Evolutionary conservation across 129 eudicot species (phyloP).

Genomic region (Artemisia argyi): DNA sequence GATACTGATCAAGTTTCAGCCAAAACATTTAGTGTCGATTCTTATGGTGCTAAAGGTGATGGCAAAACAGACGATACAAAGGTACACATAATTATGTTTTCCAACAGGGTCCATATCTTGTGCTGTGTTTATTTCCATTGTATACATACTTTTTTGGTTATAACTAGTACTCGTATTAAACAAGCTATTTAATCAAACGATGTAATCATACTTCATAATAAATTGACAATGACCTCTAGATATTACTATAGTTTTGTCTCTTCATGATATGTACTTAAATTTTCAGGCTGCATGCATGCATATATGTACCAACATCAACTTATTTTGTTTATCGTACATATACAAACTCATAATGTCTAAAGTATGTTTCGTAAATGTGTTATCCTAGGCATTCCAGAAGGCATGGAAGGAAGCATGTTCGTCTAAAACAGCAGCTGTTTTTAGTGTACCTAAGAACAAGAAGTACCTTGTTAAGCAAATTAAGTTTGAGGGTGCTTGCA

Average conservation of each 20-base stretch:
- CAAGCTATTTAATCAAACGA: too few relatives aligned
- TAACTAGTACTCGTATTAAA: too few relatives aligned
- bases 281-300: too few relatives aligned
- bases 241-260: too few relatives aligned
- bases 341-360: not conserved
- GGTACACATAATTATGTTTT: conserved; percentile 33
- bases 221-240: too few relatives aligned
- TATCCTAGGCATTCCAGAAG: conserved; percentile 56
- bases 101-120: too few relatives aligned
- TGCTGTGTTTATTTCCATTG: too few relatives aligned
- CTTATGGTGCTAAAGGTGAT: conserved; percentile 71
- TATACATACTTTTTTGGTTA: too few relatives aligned
- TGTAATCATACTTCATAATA: too few relatives aligned
- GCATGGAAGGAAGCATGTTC: conserved; percentile 79
- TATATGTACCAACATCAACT: too few relatives aligned
- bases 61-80: conserved; percentile 61
- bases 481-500: conserved; percentile 68
- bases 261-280: too few relatives aligned
- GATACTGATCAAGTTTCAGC: conserved; percentile 13
- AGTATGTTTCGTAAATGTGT: not conserved
- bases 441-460: conserved; percentile 43
- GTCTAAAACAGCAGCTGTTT: conserved; percentile 37
- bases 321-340: too few relatives aligned
- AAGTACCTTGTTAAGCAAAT: conserved; percentile 55
- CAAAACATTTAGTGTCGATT: conserved; percentile 40